Conservation (phyloP, 768 basidiomycete species). For the Arthromyces matolae region DNA sequence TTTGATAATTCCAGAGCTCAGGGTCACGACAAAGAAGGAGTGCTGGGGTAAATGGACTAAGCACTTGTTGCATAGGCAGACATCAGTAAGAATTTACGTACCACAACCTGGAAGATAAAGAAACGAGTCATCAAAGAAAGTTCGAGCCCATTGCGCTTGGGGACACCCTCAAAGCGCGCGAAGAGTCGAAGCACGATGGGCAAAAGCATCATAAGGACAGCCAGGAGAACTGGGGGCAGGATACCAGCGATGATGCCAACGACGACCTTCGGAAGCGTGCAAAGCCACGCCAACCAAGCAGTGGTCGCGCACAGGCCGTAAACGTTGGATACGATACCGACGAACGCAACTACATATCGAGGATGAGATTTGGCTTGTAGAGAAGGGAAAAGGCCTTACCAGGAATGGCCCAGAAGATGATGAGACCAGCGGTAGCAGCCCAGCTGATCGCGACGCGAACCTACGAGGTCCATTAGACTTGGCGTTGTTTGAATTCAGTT, state of each 20-base stretch:
- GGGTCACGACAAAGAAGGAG: conserved; percentile 87
- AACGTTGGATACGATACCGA: conserved; percentile 85
- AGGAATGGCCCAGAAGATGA: conserved; percentile 87
- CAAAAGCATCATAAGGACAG: conserved; percentile 87
- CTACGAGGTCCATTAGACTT: conserved; percentile 17
- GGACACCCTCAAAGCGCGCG: conserved; percentile 86
- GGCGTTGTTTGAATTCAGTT: not conserved
- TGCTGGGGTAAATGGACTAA: conserved; percentile 48
- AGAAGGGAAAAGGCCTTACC: conserved; percentile 34
- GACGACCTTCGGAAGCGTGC: conserved; percentile 57
- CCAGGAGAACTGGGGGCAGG: conserved; percentile 81
- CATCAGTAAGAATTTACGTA: conserved; percentile 37
- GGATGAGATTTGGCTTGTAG: not conserved
- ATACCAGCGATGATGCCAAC: conserved; percentile 86
- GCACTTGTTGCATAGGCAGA: not conserved
- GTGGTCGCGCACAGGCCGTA: conserved; percentile 59
- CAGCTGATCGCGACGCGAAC: conserved; percentile 63
- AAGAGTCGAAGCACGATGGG: conserved; percentile 76
- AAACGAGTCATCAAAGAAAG: conserved; percentile 88
- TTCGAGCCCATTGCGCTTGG: conserved; percentile 78
- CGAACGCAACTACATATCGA: conserved; percentile 57
- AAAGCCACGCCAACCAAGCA: conserved; percentile 82
- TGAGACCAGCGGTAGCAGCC: conserved; percentile 71
- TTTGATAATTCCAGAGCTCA: conserved; percentile 79
- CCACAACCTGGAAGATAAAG: conserved; percentile 89